Evolutionary conservation across 1,284 basidiomycete species (phyloP).

Genomic region (Ganoderma lucidum): DNA sequence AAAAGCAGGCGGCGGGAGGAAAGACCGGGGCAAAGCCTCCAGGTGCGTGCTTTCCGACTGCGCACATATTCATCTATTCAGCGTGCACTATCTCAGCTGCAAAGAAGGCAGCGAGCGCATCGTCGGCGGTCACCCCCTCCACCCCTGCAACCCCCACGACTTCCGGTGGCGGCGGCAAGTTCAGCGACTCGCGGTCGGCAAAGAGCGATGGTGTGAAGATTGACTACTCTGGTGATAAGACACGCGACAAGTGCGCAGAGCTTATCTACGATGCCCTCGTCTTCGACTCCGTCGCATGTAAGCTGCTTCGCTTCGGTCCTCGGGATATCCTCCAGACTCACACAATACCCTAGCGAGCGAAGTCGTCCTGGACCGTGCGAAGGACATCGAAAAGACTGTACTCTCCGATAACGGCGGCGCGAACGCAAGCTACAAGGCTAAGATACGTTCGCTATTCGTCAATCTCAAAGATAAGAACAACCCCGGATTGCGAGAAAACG

Average conservation of each 20-base stretch:
- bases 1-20: slow-evolving; percentile 58
- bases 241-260: slow-evolving; percentile 89
- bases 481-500: slow-evolving; percentile 83
- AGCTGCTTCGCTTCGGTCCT: slow-evolving; percentile 50
- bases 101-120: slow-evolving; percentile 39
- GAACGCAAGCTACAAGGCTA: slow-evolving; percentile 70
- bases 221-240: slow-evolving; percentile 69
- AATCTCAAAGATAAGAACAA: slow-evolving; percentile 97
- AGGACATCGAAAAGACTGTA: slow-evolving; percentile 68
- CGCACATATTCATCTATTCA: slow-evolving; percentile 3
- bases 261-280: slow-evolving; percentile 93
- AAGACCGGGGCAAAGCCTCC: slow-evolving; percentile 41
- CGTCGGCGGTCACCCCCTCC: slow-evolving; percentile 42
- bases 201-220: slow-evolving; percentile 76
- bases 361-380: slow-evolving; percentile 64
- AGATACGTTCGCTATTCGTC: slow-evolving; percentile 91
- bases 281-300: slow-evolving; percentile 85
- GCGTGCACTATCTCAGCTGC: slow-evolving; percentile 26
- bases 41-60: slow-evolving; percentile 42
- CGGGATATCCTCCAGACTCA: slow-evolving; percentile 9
- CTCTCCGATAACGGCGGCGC: slow-evolving; percentile 55
- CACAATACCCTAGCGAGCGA: slow-evolving; percentile 59
- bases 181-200: slow-evolving; percentile 58
- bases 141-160: slow-evolving; percentile 58
- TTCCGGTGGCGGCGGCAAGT: slow-evolving; percentile 42